Evolutionary conservation across 2,329 filamentous ascomycete species (phyloP).

Genomic region (Penicillium sp.): DNA sequence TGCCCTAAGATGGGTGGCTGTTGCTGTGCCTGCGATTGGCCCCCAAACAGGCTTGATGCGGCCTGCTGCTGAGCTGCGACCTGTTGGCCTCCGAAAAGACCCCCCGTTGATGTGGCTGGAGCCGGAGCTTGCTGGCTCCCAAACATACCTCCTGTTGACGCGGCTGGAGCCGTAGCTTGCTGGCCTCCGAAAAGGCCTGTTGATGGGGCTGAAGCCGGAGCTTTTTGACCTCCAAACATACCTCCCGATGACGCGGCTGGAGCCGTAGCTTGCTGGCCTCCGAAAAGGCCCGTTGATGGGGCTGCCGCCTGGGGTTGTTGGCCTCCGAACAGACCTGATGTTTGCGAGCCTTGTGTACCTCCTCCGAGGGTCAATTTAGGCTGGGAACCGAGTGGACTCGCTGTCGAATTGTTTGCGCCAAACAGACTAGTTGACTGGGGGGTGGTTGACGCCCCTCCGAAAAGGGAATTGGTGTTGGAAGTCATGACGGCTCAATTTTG

Average conservation of each 20-base stretch:
- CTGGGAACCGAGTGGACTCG: conserved; percentile 24
- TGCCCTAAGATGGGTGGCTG: conserved; percentile 31
- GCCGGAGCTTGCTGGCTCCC: not conserved
- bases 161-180: not conserved
- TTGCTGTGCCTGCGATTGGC: conserved; percentile 24
- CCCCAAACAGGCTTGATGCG: conserved; percentile 26
- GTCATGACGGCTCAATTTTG: conserved; percentile 8
- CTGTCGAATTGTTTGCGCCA: conserved; percentile 27
- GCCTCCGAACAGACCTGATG: conserved; percentile 27
- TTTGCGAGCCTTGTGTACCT: conserved; percentile 21
- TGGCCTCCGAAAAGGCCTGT: not conserved
- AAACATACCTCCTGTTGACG: not conserved
- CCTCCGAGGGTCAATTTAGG: conserved; percentile 1
- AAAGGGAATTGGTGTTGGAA: conserved; percentile 30
- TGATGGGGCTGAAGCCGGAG: conserved; percentile 13
- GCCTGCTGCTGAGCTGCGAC: conserved; percentile 9
- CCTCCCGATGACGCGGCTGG: not conserved
- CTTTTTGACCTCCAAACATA: conserved; percentile 15
- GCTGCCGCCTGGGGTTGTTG: conserved; percentile 21
- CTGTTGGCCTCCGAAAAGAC: conserved; percentile 27
- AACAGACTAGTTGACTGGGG: conserved; percentile 30
- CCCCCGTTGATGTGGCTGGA: not conserved
- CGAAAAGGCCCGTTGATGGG: conserved; percentile 16
- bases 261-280: not conserved
- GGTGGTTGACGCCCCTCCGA: conserved; percentile 28